These are phyloP conservation scores for Rubia peregrina DNA, from an alignment of 305 asterid genomes.

Conservation along the genomic window DNA sequence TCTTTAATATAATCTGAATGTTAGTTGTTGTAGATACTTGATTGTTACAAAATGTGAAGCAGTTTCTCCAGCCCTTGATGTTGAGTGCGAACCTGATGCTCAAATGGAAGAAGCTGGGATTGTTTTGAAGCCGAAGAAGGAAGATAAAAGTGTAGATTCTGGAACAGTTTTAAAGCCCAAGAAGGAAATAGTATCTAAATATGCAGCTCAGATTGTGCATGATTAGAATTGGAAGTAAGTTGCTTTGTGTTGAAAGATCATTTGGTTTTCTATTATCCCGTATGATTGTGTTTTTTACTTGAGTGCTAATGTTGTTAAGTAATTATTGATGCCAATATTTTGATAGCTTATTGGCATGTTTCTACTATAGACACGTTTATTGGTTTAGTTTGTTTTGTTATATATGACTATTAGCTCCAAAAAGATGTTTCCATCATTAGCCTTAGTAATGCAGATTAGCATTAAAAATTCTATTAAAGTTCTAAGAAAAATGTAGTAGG, in stretches of 20 bases:
- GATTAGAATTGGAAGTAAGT: slow-evolving; percentile 78
- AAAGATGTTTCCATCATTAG: too few relatives aligned
- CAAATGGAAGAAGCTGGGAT: slow-evolving; percentile 31
- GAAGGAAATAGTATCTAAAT: slow-evolving; percentile 54
- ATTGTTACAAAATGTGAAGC: slow-evolving; percentile 61
- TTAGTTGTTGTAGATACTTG: slow-evolving; percentile 6
- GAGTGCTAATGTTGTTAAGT: neutral
- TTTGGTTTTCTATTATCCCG: neutral
- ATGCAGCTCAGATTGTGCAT: slow-evolving; percentile 69
- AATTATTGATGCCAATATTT: slow-evolving; percentile 33
- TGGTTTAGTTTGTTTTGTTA: too few relatives aligned
- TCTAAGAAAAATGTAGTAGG: too few relatives aligned
- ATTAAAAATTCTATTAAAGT: too few relatives aligned
- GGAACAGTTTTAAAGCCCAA: slow-evolving; percentile 36
- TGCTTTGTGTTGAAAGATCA: too few relatives aligned
- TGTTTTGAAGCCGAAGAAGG: slow-evolving; percentile 25
- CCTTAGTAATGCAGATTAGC: too few relatives aligned
- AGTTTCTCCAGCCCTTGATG: slow-evolving; percentile 62
- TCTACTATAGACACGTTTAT: too few relatives aligned
- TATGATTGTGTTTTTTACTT: slow-evolving; percentile 15
- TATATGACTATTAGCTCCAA: too few relatives aligned
- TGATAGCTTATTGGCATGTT: too few relatives aligned
- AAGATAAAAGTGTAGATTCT: neutral
- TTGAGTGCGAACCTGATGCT: slow-evolving; percentile 41
- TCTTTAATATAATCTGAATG: neutral